Percentiles rank a stretch among this genome's conserved stretches.
These are phyloP conservation scores for Venturia nashicola DNA, from an alignment of 2,329 filamentous ascomycete species.

Conservation along the genomic window DNA sequence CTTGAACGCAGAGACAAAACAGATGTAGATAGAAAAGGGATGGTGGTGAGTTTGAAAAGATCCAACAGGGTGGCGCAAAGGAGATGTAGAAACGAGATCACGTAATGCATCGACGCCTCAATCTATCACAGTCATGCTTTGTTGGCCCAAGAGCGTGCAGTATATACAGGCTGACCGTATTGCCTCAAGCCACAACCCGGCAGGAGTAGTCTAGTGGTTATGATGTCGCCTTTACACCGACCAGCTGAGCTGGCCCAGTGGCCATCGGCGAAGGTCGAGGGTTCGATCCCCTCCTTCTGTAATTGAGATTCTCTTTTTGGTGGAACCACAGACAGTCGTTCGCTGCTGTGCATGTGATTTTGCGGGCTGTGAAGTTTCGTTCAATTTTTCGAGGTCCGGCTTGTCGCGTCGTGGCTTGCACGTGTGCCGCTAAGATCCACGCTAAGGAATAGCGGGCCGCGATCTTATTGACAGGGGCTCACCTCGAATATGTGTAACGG, in stretches of 20 bases:
- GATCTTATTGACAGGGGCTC: neutral
- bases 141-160: neutral
- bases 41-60: neutral
- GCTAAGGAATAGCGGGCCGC: neutral
- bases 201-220: slow-evolving; percentile 10
- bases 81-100: neutral
- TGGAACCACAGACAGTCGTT: too few species aligned
- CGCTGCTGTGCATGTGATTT: too few species aligned
- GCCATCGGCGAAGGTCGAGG: slow-evolving; percentile 6
- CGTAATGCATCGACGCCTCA: neutral
- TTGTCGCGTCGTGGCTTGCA: neutral
- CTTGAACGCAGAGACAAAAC: neutral
- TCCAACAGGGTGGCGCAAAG: neutral
- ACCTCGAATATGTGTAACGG: neutral
- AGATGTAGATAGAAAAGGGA: neutral
- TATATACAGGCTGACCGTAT: too few species aligned
- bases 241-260: too few species aligned
- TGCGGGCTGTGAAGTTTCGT: too few species aligned
- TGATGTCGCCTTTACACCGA: slow-evolving; percentile 8
- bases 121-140: too few species aligned
- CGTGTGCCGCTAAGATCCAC: neutral
- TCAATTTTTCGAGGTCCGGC: neutral
- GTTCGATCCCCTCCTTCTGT: slow-evolving; percentile 8
- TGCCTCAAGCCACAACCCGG: too few species aligned
- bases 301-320: neutral